Conservation (phyloP, 148 eudicot species). For the Rheum nobile region DNA sequence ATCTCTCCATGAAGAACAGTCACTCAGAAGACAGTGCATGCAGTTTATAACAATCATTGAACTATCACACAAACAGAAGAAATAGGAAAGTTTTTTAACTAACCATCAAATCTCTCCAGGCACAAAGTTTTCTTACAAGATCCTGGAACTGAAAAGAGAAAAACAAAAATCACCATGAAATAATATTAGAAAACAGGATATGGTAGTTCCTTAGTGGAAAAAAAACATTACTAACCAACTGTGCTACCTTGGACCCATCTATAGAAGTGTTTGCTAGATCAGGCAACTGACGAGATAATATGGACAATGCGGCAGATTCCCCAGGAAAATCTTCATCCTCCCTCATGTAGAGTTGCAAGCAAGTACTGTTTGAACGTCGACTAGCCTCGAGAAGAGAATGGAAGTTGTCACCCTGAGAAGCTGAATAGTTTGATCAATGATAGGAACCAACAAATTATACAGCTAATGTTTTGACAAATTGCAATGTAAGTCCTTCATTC, state of each 20-base stretch:
- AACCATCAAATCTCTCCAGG: slow-evolving; percentile 98
- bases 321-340: slow-evolving; percentile 78
- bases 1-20: background rate
- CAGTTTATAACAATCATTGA: background rate
- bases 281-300: slow-evolving; percentile 59
- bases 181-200: slow-evolving; percentile 1
- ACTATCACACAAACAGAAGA: background rate
- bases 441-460: slow-evolving; percentile 2
- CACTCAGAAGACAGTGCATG: background rate
- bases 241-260: slow-evolving; percentile 30
- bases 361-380: slow-evolving; percentile 68
- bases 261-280: slow-evolving; percentile 34
- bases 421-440: slow-evolving; percentile 46
- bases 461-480: background rate
- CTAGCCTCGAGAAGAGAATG: slow-evolving; percentile 66
- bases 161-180: slow-evolving; percentile 7
- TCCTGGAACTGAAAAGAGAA: slow-evolving; percentile 49
- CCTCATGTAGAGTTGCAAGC: slow-evolving; percentile 74
- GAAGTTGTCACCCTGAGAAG: slow-evolving; percentile 52
- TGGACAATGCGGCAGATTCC: slow-evolving; percentile 79
- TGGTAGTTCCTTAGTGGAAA: background rate
- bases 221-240: slow-evolving; percentile 5
- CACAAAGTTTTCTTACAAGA: slow-evolving; percentile 57
- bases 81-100: slow-evolving; percentile 16
- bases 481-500: background rate